Percentiles rank a stretch among this genome's conserved stretches.
These are phyloP conservation scores for Annulohypoxylon truncatum DNA, from an alignment of 2,329 filamentous ascomycete genomes.

Conservation along the genomic window DNA sequence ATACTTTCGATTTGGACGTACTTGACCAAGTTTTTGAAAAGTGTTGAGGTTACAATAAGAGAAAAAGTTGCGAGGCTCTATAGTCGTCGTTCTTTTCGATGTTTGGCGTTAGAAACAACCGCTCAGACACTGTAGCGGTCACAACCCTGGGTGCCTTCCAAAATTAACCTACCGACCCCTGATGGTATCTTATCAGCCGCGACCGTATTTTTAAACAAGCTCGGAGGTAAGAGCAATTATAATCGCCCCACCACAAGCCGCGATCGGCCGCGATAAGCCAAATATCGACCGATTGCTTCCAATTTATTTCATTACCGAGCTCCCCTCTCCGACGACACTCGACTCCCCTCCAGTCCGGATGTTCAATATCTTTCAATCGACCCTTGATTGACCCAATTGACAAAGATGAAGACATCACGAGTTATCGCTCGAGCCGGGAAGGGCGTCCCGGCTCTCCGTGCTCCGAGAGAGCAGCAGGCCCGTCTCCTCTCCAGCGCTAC, in stretches of 20 bases:
- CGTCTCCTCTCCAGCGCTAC: constrained; percentile 16
- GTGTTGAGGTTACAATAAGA: background rate
- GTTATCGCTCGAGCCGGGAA: constrained; percentile 38
- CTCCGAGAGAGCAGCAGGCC: constrained; percentile 15
- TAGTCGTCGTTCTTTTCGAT: background rate
- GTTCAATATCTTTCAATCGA: constrained; percentile 16
- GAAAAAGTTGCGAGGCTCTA: background rate
- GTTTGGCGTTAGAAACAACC: background rate
- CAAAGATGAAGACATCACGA: constrained; percentile 43
- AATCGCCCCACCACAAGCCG: constrained; percentile 33
- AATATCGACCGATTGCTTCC: constrained; percentile 13
- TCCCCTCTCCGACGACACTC: constrained; percentile 20
- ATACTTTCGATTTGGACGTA: background rate
- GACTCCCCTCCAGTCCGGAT: constrained; percentile 8
- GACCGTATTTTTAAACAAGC: constrained; percentile 9
- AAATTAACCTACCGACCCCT: background rate
- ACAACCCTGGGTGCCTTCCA: constrained; percentile 1
- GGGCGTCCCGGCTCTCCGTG: constrained; percentile 36
- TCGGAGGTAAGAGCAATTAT: background rate
- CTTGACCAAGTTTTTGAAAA: background rate
- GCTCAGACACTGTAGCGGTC: background rate
- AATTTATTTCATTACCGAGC: constrained; percentile 29
- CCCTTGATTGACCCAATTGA: constrained; percentile 28
- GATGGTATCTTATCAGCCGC: constrained; percentile 7
- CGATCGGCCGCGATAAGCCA: constrained; percentile 40